A percentile compares a stretch with the other conserved stretches of the same genome.
Conservation (phyloP, 2,329 filamentous ascomycete species). For the Phialocephala sp. region DNA sequence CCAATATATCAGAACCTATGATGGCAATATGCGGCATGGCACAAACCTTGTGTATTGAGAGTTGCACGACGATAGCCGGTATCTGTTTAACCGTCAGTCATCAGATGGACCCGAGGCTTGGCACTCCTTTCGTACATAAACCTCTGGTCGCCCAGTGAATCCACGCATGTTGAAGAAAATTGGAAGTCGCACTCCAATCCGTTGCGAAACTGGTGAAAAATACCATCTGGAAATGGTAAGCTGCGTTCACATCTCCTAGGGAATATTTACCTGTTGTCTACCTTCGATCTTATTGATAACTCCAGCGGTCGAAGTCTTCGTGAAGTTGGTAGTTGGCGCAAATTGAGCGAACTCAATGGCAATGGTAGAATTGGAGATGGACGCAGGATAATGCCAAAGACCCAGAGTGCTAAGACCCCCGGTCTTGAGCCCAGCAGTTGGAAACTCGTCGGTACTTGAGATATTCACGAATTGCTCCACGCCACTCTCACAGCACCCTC, state of each 20-base stretch:
- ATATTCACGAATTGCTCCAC: constrained; percentile 59
- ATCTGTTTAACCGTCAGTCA: constrained; percentile 30
- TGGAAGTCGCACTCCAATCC: constrained; percentile 55
- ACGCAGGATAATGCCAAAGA: constrained; percentile 64
- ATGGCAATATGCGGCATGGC: constrained; percentile 17
- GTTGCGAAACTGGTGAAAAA: constrained; percentile 60
- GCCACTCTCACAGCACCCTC: constrained; percentile 54
- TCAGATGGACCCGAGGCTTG: not conserved
- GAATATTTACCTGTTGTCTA: constrained; percentile 53
- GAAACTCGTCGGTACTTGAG: constrained; percentile 58
- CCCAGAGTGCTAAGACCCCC: constrained; percentile 54
- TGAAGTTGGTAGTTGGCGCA: constrained; percentile 49
- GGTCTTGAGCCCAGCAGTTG: constrained; percentile 58
- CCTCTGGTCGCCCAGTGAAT: constrained; percentile 67
- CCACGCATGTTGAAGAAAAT: constrained; percentile 65
- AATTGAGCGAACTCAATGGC: constrained; percentile 62
- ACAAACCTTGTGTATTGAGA: constrained; percentile 36
- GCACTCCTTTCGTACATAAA: constrained; percentile 44
- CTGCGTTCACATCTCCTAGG: not conserved
- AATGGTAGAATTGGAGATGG: constrained; percentile 56
- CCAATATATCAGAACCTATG: constrained; percentile 18
- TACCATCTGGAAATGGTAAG: constrained; percentile 51
- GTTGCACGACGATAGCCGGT: constrained; percentile 37
- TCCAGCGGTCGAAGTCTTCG: constrained; percentile 53
- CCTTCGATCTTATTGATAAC: constrained; percentile 64